These are phyloP conservation scores for Otatea glauca DNA, from an alignment of 176 grass and related monocot genomes.

Conservation along the genomic window DNA sequence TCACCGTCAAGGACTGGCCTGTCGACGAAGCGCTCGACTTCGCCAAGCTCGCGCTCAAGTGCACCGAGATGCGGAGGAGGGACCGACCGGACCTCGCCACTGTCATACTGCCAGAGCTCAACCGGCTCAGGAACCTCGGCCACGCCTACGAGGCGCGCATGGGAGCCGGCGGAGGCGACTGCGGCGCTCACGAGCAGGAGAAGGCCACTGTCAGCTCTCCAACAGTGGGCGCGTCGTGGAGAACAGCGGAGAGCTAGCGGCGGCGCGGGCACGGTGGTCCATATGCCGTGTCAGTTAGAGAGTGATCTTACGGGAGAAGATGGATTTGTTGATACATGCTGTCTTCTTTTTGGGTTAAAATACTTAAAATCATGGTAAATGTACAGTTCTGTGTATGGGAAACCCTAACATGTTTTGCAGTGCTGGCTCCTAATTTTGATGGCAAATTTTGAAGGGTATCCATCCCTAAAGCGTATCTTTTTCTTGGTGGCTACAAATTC, in stretches of 20 bases:
- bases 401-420: conserved; percentile 36
- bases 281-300: conserved; percentile 39
- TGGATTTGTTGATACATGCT: background rate
- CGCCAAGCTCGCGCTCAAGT: conserved; percentile 81
- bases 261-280: background rate
- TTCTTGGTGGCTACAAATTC: no score
- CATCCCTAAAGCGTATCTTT: no score
- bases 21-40: conserved; percentile 69
- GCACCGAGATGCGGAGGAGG: conserved; percentile 75
- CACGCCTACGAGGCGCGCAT: conserved; percentile 51
- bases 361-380: conserved; percentile 21
- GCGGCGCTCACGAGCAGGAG: conserved; percentile 25
- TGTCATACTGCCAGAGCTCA: conserved; percentile 85
- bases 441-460: background rate
- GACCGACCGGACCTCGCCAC: conserved; percentile 82
- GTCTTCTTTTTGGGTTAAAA: background rate
- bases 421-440: conserved; percentile 4
- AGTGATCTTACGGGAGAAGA: conserved; percentile 16
- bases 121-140: conserved; percentile 86
- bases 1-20: conserved; percentile 79
- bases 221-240: conserved; percentile 31
- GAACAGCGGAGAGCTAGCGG: conserved; percentile 58
- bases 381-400: conserved; percentile 26
- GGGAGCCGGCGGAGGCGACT: background rate
- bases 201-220: conserved; percentile 31